Evolutionary conservation across 176 grass and related monocot species (phyloP), one percentile per base, ranked within the genome.

Genomic region (Thinopyrum elongatum): DNA sequence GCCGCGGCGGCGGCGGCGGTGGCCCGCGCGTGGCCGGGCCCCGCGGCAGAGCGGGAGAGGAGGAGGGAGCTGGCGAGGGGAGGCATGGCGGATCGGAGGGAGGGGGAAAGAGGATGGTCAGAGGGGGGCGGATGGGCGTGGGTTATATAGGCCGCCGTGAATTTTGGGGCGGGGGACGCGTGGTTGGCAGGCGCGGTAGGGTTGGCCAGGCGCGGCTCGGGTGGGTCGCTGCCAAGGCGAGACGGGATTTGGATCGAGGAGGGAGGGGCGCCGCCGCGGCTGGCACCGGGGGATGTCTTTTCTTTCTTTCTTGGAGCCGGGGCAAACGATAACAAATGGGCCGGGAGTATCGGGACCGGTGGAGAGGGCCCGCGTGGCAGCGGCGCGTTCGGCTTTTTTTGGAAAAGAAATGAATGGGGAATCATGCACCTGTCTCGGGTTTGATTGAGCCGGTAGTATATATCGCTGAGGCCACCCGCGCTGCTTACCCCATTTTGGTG

Each of bases 111-210:
- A 5, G 46, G 14, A 22, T 28, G 60, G 19, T 33, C 16, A 16
- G n/a, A 23, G 42, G 13, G 62, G 81, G 29, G n/a, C n/a, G 31
- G 30, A 5, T 29, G 27, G 70, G 41, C 39, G 19, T 75, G 47
- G 10, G 7, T 80, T 87, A 80, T 84, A 87, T 90, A 90, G 80
- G 33, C 47, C 59, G 75, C 59, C 89, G 80, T 22, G 68, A 87
- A 61, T 68, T 59, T 59, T n/a, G 80, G 85, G 64, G n/a, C 6
- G 11, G 8, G 65, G 82, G 86, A 85, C 90, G 86, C 90, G 90
- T 91, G 90, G 86, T 88, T 86, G 86, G 70, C 83, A 91, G 42
- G 76, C 89, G 26, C 33, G 84, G 76, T 85, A 76, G 89, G 81
- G 85, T 91, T 90, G 64, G 27, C 14, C 14, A n/a, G n/a, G n/a